phyloP scores from a whole-genome alignment of 805 yeast genomes.

The Candida nonsorbophila region DNA sequence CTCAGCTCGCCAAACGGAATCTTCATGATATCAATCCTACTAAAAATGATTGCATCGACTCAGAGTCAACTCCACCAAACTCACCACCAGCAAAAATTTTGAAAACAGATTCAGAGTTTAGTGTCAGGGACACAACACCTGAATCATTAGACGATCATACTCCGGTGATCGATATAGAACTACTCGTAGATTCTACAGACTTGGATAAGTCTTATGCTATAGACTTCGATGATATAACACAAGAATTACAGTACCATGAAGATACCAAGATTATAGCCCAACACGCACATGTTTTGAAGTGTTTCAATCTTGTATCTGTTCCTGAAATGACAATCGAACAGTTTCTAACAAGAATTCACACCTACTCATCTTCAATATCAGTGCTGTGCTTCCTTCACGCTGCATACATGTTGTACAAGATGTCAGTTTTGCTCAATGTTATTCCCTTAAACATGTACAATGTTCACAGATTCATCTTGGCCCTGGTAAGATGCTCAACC shows the following conservation, averaged over 20 bases:
- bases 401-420: slow-evolving; percentile 31
- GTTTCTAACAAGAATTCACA: slow-evolving; percentile 30
- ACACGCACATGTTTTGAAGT: slow-evolving; percentile 21
- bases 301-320: slow-evolving; percentile 27
- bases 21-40: background rate
- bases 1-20: slow-evolving; percentile 14
- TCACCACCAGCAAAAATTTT: slow-evolving; percentile 15
- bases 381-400: slow-evolving; percentile 35
- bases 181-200: slow-evolving; percentile 7
- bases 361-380: slow-evolving; percentile 35
- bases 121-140: slow-evolving; percentile 13
- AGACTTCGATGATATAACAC: slow-evolving; percentile 8
- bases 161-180: slow-evolving; percentile 6
- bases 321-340: slow-evolving; percentile 31
- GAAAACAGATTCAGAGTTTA: slow-evolving; percentile 2
- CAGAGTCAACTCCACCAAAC: slow-evolving; percentile 11
- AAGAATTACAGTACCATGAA: slow-evolving; percentile 8
- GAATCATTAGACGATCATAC: slow-evolving; percentile 8
- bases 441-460: slow-evolving; percentile 26
- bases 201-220: slow-evolving; percentile 4
- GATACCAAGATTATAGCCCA: slow-evolving; percentile 12
- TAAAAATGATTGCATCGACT: too few relatives aligned
- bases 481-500: slow-evolving; percentile 37
- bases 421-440: slow-evolving; percentile 26
- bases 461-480: slow-evolving; percentile 34